Evolutionary conservation across 345 rosid genomes (phyloP).

Genomic region (Eucalyptus viminalis): DNA sequence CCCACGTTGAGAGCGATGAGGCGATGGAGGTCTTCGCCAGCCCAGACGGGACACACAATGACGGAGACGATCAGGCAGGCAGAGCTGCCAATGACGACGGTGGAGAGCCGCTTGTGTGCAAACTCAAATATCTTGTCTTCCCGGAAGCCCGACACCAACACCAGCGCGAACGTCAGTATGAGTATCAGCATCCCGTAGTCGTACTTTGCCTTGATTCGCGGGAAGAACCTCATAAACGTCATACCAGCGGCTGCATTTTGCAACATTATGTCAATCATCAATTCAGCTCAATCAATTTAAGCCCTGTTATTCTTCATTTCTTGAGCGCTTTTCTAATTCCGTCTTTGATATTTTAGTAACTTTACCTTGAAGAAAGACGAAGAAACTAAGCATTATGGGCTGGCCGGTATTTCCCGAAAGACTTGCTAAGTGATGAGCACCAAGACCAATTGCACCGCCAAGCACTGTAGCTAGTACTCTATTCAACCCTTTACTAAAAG

Average conservation of each 20-base stretch:
- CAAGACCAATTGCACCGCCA: constrained; percentile 50
- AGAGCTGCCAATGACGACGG: constrained; percentile 53
- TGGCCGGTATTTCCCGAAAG: constrained; percentile 33
- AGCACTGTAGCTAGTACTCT: constrained; percentile 55
- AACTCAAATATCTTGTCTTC: constrained; percentile 32
- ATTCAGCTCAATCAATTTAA: neutral
- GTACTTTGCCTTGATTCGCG: constrained; percentile 30
- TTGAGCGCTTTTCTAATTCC: neutral
- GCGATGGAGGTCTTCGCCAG: constrained; percentile 51
- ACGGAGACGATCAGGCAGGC: constrained; percentile 28
- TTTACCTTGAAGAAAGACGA: constrained; percentile 54
- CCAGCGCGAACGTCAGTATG: constrained; percentile 53
- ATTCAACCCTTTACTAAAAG: constrained; percentile 57
- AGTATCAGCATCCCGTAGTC: too few relatives aligned
- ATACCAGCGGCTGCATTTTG: constrained; percentile 32
- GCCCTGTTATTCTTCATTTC: neutral
- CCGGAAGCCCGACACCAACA: constrained; percentile 60
- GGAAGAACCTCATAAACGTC: constrained; percentile 68
- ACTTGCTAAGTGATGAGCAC: constrained; percentile 55
- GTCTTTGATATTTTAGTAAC: too few relatives aligned
- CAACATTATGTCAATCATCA: neutral
- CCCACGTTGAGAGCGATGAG: constrained; percentile 38
- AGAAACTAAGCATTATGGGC: constrained; percentile 47
- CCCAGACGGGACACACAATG: constrained; percentile 58
- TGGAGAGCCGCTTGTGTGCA: constrained; percentile 47